Conservation (phyloP, 1,284 basidiomycete species). For the Pyrrhoderma noxium region DNA sequence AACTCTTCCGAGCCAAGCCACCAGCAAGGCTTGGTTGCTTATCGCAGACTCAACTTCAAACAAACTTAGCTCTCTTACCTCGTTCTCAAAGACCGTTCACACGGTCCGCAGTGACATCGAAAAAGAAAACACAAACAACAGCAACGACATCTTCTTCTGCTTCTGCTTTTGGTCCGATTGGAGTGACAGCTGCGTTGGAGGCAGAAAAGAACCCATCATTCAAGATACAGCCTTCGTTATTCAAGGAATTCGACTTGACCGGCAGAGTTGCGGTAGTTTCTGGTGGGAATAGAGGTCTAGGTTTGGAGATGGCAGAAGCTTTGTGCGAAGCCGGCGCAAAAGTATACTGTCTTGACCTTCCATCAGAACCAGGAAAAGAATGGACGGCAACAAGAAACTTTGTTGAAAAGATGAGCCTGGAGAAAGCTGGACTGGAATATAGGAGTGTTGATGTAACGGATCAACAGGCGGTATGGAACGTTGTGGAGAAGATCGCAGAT, state of each 20-base stretch:
- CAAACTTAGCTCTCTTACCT: no score
- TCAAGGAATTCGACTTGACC: conserved; percentile 67
- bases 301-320: conserved; percentile 75
- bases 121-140: no score
- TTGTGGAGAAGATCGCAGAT: conserved; percentile 53
- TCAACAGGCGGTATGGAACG: conserved; percentile 49
- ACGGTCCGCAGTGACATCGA: not conserved
- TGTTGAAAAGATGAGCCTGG: conserved; percentile 37
- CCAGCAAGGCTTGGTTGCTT: no score
- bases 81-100: conserved; percentile 3
- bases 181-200: conserved; percentile 52
- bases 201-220: conserved; percentile 30
- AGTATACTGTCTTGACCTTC: conserved; percentile 74
- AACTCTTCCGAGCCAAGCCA: no score
- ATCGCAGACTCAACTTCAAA: not conserved
- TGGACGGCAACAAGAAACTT: conserved; percentile 54
- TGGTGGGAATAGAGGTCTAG: conserved; percentile 74
- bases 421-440: conserved; percentile 54
- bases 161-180: conserved; percentile 48
- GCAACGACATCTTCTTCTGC: not conserved
- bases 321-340: conserved; percentile 72
- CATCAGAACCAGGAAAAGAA: conserved; percentile 55
- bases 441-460: conserved; percentile 56
- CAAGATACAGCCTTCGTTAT: conserved; percentile 43
- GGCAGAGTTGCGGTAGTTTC: conserved; percentile 73